phyloP scores from a whole-genome alignment of 179 eudicot genomes.

The Actinidia arguta region DNA sequence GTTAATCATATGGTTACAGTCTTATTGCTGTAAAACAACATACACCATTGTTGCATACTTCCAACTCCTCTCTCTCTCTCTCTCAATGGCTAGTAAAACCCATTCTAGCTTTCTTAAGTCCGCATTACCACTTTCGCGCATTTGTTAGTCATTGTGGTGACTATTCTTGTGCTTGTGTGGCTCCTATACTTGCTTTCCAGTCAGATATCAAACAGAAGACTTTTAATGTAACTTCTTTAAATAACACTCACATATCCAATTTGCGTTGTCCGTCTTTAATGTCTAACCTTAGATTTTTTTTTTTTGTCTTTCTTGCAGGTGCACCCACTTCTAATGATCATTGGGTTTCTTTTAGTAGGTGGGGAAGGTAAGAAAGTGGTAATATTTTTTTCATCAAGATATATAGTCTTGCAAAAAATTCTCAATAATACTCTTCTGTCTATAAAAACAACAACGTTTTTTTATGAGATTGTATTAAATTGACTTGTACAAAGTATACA shows the following conservation, averaged over 20 bases:
- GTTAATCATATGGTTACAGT: too few relatives aligned
- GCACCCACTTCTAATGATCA: constrained; percentile 65
- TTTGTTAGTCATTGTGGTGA: constrained; percentile 42
- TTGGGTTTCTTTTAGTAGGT: constrained; percentile 49
- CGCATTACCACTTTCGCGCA: constrained; percentile 51
- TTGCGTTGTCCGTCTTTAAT: background rate
- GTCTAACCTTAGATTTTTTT: background rate
- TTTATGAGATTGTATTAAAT: too few relatives aligned
- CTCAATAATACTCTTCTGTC: too few relatives aligned
- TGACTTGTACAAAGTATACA: too few relatives aligned
- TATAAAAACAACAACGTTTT: too few relatives aligned
- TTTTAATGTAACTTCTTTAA: constrained; percentile 57
- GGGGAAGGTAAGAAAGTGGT: constrained; percentile 58
- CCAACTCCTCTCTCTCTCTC: background rate
- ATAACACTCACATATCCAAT: background rate
- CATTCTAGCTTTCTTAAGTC: constrained; percentile 22
- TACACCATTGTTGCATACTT: too few relatives aligned
- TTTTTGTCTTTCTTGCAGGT: constrained; percentile 39
- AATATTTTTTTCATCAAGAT: too few relatives aligned
- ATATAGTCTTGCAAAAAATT: too few relatives aligned
- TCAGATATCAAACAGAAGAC: constrained; percentile 50
- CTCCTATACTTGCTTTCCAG: constrained; percentile 62
- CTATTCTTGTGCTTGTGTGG: constrained; percentile 56
- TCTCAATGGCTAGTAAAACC: constrained; percentile 30
- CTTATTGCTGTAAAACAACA: too few relatives aligned